Percentiles rank a stretch among this genome's conserved stretches.
Evolutionary conservation across 2,329 filamentous ascomycete species (phyloP).

Genomic region (Orbilia oligospora): DNA sequence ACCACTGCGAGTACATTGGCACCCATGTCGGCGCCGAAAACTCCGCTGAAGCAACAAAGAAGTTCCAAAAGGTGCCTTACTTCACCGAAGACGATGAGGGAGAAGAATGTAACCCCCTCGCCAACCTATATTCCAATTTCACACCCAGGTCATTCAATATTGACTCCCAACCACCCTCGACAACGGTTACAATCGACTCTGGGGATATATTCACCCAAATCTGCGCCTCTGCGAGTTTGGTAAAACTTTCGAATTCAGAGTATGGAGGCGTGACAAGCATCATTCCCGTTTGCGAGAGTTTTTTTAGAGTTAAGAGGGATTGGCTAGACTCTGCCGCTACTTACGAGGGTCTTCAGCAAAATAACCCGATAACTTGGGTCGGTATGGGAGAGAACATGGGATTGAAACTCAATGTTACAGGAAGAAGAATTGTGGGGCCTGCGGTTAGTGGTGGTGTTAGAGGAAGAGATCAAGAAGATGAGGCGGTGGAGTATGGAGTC

Average conservation of each 20-base stretch:
- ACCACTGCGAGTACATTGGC: slow-evolving; percentile 53
- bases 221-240: slow-evolving; percentile 36
- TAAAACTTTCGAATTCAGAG: slow-evolving; percentile 21
- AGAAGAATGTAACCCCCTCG: slow-evolving; percentile 33
- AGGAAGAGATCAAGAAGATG: slow-evolving; percentile 34
- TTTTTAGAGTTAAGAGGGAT: slow-evolving; percentile 43
- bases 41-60: not conserved
- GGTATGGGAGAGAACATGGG: slow-evolving; percentile 56
- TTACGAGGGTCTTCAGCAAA: not conserved
- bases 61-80: slow-evolving; percentile 28
- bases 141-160: slow-evolving; percentile 37
- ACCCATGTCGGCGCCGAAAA: slow-evolving; percentile 30
- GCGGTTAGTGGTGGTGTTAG: slow-evolving; percentile 25
- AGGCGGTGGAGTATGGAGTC: slow-evolving; percentile 41
- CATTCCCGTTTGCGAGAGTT: slow-evolving; percentile 49
- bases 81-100: slow-evolving; percentile 13
- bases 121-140: slow-evolving; percentile 44
- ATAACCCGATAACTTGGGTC: slow-evolving; percentile 34
- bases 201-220: slow-evolving; percentile 55
- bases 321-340: slow-evolving; percentile 37
- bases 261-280: slow-evolving; percentile 6
- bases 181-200: slow-evolving; percentile 44
- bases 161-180: slow-evolving; percentile 1
- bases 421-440: slow-evolving; percentile 27
- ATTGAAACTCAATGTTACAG: slow-evolving; percentile 37